A percentile compares a stretch with the other conserved stretches of the same genome.
Evolutionary conservation across 2,329 filamentous ascomycete species (phyloP).

Genomic region (Metarhizium humberi): DNA sequence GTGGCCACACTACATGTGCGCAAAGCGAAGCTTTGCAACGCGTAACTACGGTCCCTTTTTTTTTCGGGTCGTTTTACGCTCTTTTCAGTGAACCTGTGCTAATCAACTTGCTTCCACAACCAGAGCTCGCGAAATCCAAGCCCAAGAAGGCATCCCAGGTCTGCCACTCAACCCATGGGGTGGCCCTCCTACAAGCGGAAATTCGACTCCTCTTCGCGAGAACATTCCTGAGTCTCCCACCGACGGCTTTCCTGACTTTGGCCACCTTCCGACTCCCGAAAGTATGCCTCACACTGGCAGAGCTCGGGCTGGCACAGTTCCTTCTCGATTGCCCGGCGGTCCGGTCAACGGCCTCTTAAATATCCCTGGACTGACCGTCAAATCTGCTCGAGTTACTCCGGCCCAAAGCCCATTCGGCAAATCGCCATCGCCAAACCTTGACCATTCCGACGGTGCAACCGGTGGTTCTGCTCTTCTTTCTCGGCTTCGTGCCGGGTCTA

Average conservation of each 20-base stretch:
- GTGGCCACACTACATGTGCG: conserved; percentile 19
- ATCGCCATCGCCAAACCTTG: conserved; percentile 48
- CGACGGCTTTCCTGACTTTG: conserved; percentile 89
- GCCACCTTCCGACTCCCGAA: conserved; percentile 59
- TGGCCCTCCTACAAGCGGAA: conserved; percentile 90
- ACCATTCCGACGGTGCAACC: conserved; percentile 35
- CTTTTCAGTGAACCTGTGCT: not conserved
- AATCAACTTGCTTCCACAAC: not conserved
- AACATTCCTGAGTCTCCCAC: conserved; percentile 96
- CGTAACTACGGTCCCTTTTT: not conserved
- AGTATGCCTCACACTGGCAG: conserved; percentile 62
- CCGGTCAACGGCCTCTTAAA: conserved; percentile 50
- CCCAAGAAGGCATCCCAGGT: conserved; percentile 76
- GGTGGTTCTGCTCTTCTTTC: conserved; percentile 69
- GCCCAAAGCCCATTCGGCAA: conserved; percentile 76
- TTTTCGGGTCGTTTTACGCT: not conserved
- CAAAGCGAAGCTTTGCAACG: not conserved
- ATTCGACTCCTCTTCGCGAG: conserved; percentile 91
- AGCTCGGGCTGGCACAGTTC: conserved; percentile 88
- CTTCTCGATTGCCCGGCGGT: conserved; percentile 80
- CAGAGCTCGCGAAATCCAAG: conserved; percentile 92
- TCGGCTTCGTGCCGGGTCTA: conserved; percentile 80
- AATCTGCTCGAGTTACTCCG: conserved; percentile 76
- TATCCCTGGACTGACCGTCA: conserved; percentile 53
- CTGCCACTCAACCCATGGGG: conserved; percentile 72